phyloP scores from a whole-genome alignment of 2,329 filamentous ascomycete species.

The Cryphonectria nitschkei region DNA sequence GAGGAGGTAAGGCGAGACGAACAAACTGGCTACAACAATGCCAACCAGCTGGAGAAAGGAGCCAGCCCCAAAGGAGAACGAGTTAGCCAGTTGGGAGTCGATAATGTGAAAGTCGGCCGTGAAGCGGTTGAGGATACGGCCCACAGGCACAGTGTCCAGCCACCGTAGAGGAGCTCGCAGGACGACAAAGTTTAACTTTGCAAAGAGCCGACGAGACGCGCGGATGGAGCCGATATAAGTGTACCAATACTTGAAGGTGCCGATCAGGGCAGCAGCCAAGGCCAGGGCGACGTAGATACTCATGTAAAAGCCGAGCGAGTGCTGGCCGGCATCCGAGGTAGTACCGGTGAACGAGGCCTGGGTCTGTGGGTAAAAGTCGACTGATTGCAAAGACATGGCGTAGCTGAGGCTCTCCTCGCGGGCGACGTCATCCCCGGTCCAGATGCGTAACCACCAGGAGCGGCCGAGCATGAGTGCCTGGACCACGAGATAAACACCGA shows the following conservation, averaged over 20 bases:
- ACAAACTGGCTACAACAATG: slow-evolving; percentile 67
- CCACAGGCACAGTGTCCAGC: slow-evolving; percentile 79
- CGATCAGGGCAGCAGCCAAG: slow-evolving; percentile 57
- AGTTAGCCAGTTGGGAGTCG: slow-evolving; percentile 67
- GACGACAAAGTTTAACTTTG: slow-evolving; percentile 66
- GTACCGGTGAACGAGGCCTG: slow-evolving; percentile 30
- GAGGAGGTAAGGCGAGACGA: slow-evolving; percentile 71
- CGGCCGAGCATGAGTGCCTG: slow-evolving; percentile 60
- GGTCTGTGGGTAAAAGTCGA: slow-evolving; percentile 44
- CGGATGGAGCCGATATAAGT: slow-evolving; percentile 67
- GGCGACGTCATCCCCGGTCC: slow-evolving; percentile 52
- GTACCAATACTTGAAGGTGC: slow-evolving; percentile 65
- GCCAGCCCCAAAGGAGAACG: slow-evolving; percentile 63
- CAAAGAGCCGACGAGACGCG: slow-evolving; percentile 71
- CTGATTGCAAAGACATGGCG: slow-evolving; percentile 49
- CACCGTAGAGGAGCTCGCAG: slow-evolving; percentile 75
- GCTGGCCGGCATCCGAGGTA: slow-evolving; percentile 34
- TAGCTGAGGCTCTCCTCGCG: slow-evolving; percentile 46
- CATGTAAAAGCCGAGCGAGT: slow-evolving; percentile 65
- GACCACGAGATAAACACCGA: slow-evolving; percentile 58
- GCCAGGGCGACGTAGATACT: slow-evolving; percentile 68
- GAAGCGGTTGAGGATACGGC: slow-evolving; percentile 77
- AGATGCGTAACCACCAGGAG: slow-evolving; percentile 67
- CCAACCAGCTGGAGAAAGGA: slow-evolving; percentile 66
- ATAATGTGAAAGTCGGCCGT: slow-evolving; percentile 77